Evolutionary conservation across 352 stramenopile species (phyloP).

Genomic region (Pythium guiyangense): DNA sequence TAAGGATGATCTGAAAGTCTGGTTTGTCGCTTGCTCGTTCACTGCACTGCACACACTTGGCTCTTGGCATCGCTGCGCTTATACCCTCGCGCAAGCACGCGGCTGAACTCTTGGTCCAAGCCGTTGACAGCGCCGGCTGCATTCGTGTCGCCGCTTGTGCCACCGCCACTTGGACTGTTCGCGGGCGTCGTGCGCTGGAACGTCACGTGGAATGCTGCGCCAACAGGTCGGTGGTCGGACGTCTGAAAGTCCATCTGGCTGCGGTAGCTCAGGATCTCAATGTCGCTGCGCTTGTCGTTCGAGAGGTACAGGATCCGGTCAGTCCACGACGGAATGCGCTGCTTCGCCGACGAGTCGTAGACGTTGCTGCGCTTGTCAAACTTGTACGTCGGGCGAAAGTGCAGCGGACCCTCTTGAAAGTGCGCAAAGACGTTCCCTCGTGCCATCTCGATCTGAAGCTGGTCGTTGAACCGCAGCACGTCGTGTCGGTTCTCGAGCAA

Average conservation of each 20-base stretch:
- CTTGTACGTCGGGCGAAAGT: conserved; percentile 95
- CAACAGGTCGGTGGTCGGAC: conserved; percentile 71
- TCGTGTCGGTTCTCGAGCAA: conserved; percentile 68
- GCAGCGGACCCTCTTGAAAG: conserved; percentile 89
- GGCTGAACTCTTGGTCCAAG: conserved; percentile 20
- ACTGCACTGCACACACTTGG: conserved; percentile 37
- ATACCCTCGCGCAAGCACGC: conserved; percentile 28
- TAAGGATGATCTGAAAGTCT: too few species aligned
- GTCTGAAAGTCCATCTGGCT: conserved; percentile 65
- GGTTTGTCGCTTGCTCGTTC: conserved; percentile 1
- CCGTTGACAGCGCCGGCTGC: background rate
- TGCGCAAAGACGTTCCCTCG: conserved; percentile 79
- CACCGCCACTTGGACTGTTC: background rate
- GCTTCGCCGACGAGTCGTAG: conserved; percentile 94
- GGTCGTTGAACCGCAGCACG: conserved; percentile 88
- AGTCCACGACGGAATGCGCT: conserved; percentile 94
- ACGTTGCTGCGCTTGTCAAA: conserved; percentile 90
- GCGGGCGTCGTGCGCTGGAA: too few species aligned
- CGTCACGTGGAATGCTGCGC: conserved; percentile 55
- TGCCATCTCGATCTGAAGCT: conserved; percentile 83
- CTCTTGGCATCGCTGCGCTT: conserved; percentile 26
- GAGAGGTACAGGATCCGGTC: conserved; percentile 89
- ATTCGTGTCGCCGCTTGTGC: conserved; percentile 1
- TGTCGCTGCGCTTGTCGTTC: conserved; percentile 43
- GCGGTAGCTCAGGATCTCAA: conserved; percentile 58